Percentiles rank a stretch among this genome's conserved stretches.
Conservation (phyloP, 768 basidiomycete species). For the Leccinellum luteum region DNA sequence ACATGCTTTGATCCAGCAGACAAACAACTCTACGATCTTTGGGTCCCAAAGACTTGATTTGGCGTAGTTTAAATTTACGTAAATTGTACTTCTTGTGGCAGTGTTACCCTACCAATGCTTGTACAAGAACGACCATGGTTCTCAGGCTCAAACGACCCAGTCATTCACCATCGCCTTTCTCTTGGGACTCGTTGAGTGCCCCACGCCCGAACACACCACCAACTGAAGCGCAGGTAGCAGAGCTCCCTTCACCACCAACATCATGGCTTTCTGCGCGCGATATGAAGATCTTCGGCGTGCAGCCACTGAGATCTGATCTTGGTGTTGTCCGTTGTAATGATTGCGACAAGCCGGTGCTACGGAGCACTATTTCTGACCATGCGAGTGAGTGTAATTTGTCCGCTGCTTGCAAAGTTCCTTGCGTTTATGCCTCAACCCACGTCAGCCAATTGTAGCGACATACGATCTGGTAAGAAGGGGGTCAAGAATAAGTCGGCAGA, state of each 20-base stretch:
- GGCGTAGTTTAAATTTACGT: slow-evolving; percentile 14
- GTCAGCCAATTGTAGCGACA: slow-evolving; percentile 60
- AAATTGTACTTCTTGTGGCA: slow-evolving; percentile 5
- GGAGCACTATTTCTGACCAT: slow-evolving; percentile 75
- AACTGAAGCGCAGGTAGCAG: slow-evolving; percentile 36
- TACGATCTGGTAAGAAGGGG: slow-evolving; percentile 54
- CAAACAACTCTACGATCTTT: slow-evolving; percentile 73
- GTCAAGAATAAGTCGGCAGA: slow-evolving; percentile 52
- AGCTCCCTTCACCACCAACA: slow-evolving; percentile 70
- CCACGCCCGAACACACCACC: slow-evolving; percentile 32
- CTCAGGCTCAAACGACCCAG: slow-evolving; percentile 43
- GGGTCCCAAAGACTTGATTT: slow-evolving; percentile 49
- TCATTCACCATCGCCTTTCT: slow-evolving; percentile 54
- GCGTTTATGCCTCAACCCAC: slow-evolving; percentile 7
- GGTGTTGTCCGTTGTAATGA: slow-evolving; percentile 71
- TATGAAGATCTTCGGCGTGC: slow-evolving; percentile 83
- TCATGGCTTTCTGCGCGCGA: slow-evolving; percentile 83
- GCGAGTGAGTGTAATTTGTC: slow-evolving; percentile 47
- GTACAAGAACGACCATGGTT: slow-evolving; percentile 31
- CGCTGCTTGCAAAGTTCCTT: not conserved
- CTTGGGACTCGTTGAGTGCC: slow-evolving; percentile 50
- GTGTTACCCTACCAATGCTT: not conserved
- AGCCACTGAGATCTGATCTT: slow-evolving; percentile 69
- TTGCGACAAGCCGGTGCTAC: slow-evolving; percentile 78
- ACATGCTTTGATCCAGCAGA: slow-evolving; percentile 78